Evolutionary conservation across 805 yeast genomes (phyloP).

Genomic region (Sugiyamaella smithiae): DNA sequence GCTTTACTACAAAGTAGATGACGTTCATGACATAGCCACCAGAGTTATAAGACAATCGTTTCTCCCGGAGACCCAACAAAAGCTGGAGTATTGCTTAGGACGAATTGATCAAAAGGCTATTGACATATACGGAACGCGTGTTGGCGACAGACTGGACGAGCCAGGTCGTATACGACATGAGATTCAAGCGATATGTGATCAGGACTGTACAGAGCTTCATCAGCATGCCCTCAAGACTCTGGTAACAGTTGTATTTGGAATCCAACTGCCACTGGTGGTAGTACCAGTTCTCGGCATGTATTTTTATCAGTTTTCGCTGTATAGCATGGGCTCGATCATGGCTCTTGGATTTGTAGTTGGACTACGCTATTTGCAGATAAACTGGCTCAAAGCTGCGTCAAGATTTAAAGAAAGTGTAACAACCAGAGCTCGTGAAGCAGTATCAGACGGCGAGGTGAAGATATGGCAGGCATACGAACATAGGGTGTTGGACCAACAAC

Average conservation of each 20-base stretch:
- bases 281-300: slow-evolving; percentile 33
- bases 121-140: slow-evolving; percentile 10
- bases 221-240: slow-evolving; percentile 30
- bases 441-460: slow-evolving; percentile 28
- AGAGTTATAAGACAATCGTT: slow-evolving; percentile 21
- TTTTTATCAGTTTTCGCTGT: slow-evolving; percentile 31
- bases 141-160: slow-evolving; percentile 1
- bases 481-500: slow-evolving; percentile 26
- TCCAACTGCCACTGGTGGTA: slow-evolving; percentile 36
- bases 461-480: slow-evolving; percentile 35
- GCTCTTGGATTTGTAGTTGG: slow-evolving; percentile 38
- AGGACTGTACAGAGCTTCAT: slow-evolving; percentile 28
- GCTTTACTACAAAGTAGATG: slow-evolving; percentile 37
- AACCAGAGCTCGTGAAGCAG: slow-evolving; percentile 28
- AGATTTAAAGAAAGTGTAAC: slow-evolving; percentile 26
- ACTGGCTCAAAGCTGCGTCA: slow-evolving; percentile 31
- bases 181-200: slow-evolving; percentile 9
- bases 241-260: slow-evolving; percentile 29
- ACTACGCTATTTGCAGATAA: slow-evolving; percentile 33
- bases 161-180: slow-evolving; percentile 1
- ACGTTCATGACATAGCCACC: slow-evolving; percentile 30
- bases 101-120: slow-evolving; percentile 25
- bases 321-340: slow-evolving; percentile 36
- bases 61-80: slow-evolving; percentile 31
- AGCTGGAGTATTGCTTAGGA: slow-evolving; percentile 34